Evolutionary conservation across 1,284 basidiomycete species (phyloP).

Genomic region (Cronartium ribicola): DNA sequence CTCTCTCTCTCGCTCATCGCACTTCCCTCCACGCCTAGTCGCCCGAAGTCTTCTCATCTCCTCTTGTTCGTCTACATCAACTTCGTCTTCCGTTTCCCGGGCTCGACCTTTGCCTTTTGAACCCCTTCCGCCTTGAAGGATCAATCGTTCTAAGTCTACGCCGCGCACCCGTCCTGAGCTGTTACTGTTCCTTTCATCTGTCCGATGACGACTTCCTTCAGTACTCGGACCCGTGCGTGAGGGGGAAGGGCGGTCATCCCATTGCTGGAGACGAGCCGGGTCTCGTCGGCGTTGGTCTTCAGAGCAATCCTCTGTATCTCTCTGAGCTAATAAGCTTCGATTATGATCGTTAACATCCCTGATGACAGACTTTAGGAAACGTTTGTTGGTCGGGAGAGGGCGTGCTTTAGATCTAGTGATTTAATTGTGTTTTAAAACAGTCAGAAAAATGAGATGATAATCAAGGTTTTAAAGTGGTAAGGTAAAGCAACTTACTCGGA

Average conservation of each 20-base stretch:
- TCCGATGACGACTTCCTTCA: not conserved
- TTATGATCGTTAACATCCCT: slow-evolving; percentile 48
- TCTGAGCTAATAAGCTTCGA: slow-evolving; percentile 1
- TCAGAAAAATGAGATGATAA: not conserved
- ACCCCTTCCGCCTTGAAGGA: not conserved
- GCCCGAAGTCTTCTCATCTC: slow-evolving; percentile 8
- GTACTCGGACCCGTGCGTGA: not conserved
- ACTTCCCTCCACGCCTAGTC: not conserved
- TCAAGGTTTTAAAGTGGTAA: no score
- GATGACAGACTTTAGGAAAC: slow-evolving; percentile 46
- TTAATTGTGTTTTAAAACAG: not conserved
- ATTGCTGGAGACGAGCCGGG: not conserved
- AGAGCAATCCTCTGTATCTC: slow-evolving; percentile 26
- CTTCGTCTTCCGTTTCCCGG: not conserved
- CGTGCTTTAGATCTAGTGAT: not conserved
- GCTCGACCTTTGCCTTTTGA: not conserved
- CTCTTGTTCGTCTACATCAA: slow-evolving; percentile 13
- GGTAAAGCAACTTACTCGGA: not conserved
- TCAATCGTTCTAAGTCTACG: slow-evolving; percentile 1
- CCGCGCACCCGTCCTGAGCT: not conserved
- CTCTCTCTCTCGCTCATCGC: not conserved
- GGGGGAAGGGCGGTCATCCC: not conserved
- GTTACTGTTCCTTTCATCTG: no score
- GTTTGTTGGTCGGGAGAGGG: slow-evolving; percentile 45
- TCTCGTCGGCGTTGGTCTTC: not conserved